These are phyloP conservation scores for Coemansia sp. DNA, from an alignment of 192 early-diverging fungal species.

Conservation along the genomic window DNA sequence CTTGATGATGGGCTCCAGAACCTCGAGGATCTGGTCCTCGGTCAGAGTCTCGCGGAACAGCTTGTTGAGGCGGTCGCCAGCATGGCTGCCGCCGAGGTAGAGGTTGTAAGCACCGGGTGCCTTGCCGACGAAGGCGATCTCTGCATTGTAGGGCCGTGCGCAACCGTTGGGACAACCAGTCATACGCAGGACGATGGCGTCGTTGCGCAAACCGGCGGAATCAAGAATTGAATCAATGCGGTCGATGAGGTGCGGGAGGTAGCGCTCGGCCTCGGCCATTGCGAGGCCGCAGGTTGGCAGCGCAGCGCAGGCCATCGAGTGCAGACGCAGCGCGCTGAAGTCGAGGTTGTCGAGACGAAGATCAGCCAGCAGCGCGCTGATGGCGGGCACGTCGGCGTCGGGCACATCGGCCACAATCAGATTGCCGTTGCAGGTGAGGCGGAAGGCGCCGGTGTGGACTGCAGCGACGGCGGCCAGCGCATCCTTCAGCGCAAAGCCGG, in stretches of 20 bases:
- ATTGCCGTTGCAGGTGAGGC: conserved; percentile 92
- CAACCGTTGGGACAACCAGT: conserved; percentile 99
- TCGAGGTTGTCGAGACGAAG: conserved; percentile 76
- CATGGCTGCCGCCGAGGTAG: conserved; percentile 87
- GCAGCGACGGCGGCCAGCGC: conserved; percentile 79
- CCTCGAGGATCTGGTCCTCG: conserved; percentile 83
- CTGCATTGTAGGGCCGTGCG: conserved; percentile 90
- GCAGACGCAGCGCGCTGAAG: conserved; percentile 77
- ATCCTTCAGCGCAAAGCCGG: conserved; percentile 70
- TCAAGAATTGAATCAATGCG: conserved; percentile 80
- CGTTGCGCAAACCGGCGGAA: conserved; percentile 76
- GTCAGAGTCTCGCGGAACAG: conserved; percentile 85
- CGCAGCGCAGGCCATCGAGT: conserved; percentile 95
- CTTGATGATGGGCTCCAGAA: conserved; percentile 78
- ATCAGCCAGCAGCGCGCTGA: conserved; percentile 63
- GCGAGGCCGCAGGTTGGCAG: conserved; percentile 93
- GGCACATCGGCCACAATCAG: conserved; percentile 79
- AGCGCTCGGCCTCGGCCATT: conserved; percentile 97
- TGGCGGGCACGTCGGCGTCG: conserved; percentile 62
- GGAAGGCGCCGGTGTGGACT: conserved; percentile 74
- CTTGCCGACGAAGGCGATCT: conserved; percentile 95
- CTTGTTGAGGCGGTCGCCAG: conserved; percentile 88
- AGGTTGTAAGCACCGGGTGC: conserved; percentile 94
- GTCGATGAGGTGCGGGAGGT: conserved; percentile 81
- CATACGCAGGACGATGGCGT: conserved; percentile 95